Percentiles rank a stretch among this genome's conserved stretches.
Conservation (phyloP, 495 filamentous ascomycete genomes). For the Penicillium herquei region DNA sequence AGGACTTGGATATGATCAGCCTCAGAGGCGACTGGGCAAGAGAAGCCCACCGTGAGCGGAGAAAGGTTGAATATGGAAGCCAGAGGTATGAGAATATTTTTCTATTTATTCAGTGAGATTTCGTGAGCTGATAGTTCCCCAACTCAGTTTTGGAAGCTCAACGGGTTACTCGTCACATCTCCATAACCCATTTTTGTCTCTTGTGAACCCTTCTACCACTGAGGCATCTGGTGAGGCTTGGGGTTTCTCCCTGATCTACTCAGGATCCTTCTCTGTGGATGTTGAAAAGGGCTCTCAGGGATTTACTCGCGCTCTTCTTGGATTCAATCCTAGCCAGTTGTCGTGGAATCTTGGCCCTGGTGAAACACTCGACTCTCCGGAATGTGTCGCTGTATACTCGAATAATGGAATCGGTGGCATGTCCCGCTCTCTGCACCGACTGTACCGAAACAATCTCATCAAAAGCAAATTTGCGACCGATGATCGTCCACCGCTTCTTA, state of each 20-base stretch:
- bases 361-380: constrained; percentile 50
- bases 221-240: constrained; percentile 52
- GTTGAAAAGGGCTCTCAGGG: constrained; percentile 56
- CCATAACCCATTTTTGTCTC: constrained; percentile 54
- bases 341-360: constrained; percentile 45
- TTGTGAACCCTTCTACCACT: constrained; percentile 49
- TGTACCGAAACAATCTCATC: constrained; percentile 56
- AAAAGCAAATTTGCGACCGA: constrained; percentile 48
- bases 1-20: constrained; percentile 54
- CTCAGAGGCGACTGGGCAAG: constrained; percentile 53
- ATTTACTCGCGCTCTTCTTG: constrained; percentile 49
- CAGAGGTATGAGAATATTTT: constrained; percentile 26
- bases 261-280: constrained; percentile 49
- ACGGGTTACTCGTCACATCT: constrained; percentile 54
- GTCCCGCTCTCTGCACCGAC: constrained; percentile 50
- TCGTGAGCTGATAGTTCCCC: neutral
- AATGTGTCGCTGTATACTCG: constrained; percentile 54
- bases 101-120: too few relatives aligned
- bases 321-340: constrained; percentile 51
- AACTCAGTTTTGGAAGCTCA: constrained; percentile 44
- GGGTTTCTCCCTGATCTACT: constrained; percentile 56
- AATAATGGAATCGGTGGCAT: constrained; percentile 52
- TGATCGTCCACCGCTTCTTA: constrained; percentile 50
- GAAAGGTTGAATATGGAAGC: constrained; percentile 35
- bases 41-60: constrained; percentile 41